Conservation (phyloP, 768 basidiomycete species). For the Pisolithus marmoratus region DNA sequence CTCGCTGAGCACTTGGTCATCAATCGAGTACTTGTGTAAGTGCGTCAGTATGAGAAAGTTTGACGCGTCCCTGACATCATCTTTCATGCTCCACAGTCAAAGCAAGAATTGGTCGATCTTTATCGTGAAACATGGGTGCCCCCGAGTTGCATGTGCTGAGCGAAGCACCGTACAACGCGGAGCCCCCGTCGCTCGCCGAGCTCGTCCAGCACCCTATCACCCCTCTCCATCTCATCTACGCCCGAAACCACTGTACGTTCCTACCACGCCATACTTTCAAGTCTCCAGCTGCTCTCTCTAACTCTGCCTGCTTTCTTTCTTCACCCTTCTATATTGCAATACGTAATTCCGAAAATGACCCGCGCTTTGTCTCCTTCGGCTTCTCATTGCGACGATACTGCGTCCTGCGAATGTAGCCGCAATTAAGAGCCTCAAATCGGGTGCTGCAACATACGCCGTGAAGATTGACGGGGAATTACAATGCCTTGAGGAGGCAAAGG, state of each 20-base stretch:
- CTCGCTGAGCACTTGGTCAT: no score
- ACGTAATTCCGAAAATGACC: no score
- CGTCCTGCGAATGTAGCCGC: slow-evolving; percentile 14
- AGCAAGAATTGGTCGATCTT: background rate
- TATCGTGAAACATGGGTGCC: slow-evolving; percentile 14
- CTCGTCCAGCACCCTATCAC: slow-evolving; percentile 43
- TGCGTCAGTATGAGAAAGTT: no score
- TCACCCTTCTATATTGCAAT: slow-evolving; percentile 7
- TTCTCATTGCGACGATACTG: slow-evolving; percentile 15
- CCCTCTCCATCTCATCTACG: slow-evolving; percentile 60
- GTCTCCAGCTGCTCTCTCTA: background rate
- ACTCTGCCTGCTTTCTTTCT: background rate
- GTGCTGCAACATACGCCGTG: slow-evolving; percentile 18
- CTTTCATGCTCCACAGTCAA: background rate
- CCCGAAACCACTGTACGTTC: slow-evolving; percentile 66
- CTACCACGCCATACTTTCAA: slow-evolving; percentile 16
- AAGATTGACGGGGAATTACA: slow-evolving; percentile 23
- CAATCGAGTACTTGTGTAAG: no score
- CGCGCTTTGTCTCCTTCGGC: slow-evolving; percentile 20
- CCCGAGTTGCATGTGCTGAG: slow-evolving; percentile 15
- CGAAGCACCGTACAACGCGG: slow-evolving; percentile 61
- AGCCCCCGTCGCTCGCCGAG: slow-evolving; percentile 55
- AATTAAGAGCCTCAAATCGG: slow-evolving; percentile 18
- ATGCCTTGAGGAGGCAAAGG: slow-evolving; percentile 7
- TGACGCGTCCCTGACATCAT: background rate